These are phyloP conservation scores for Emmonsiellopsis sp. DNA, from an alignment of 2,329 filamentous ascomycete species.

Conservation along the genomic window DNA sequence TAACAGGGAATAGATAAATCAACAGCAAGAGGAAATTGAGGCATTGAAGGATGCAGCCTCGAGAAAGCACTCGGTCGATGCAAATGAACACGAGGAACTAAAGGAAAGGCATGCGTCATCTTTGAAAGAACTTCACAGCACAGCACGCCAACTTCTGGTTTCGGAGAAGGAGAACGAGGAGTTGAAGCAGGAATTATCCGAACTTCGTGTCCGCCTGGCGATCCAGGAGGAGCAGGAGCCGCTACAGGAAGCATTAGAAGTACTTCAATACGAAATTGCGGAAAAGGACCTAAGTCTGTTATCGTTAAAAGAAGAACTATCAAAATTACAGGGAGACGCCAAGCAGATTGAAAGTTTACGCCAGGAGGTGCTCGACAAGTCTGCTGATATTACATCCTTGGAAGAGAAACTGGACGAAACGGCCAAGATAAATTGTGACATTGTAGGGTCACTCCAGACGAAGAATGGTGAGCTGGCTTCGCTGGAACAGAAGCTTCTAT, in stretches of 20 bases:
- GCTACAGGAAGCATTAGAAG: conserved; percentile 6
- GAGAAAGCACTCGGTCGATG: conserved; percentile 12
- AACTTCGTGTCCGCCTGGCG: conserved; percentile 2
- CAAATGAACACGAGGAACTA: conserved; percentile 14
- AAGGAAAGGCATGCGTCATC: conserved; percentile 10
- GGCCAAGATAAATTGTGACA: conserved; percentile 14
- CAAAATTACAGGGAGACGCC: conserved; percentile 16
- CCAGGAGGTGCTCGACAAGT: conserved; percentile 11
- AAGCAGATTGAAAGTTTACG: conserved; percentile 21
- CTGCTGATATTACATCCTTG: conserved; percentile 12
- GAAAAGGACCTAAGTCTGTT: conserved; percentile 23
- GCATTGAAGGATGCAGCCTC: conserved; percentile 12
- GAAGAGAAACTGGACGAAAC: conserved; percentile 22
- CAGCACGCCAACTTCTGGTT: conserved; percentile 5
- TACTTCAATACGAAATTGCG: conserved; percentile 18
- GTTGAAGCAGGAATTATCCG: conserved; percentile 9
- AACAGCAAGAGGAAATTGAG: conserved; percentile 12
- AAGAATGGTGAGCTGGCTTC: conserved; percentile 5
- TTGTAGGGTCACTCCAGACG: not conserved
- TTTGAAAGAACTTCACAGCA: not conserved
- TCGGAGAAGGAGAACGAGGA: conserved; percentile 10
- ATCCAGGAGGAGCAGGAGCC: conserved; percentile 3
- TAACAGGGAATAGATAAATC: conserved; percentile 2
- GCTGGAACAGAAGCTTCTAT: conserved; percentile 1
- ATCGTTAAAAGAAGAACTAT: conserved; percentile 14